Evolutionary conservation across 352 stramenopile genomes (phyloP).

Genomic region (Peronosclerospora sorghi): DNA sequence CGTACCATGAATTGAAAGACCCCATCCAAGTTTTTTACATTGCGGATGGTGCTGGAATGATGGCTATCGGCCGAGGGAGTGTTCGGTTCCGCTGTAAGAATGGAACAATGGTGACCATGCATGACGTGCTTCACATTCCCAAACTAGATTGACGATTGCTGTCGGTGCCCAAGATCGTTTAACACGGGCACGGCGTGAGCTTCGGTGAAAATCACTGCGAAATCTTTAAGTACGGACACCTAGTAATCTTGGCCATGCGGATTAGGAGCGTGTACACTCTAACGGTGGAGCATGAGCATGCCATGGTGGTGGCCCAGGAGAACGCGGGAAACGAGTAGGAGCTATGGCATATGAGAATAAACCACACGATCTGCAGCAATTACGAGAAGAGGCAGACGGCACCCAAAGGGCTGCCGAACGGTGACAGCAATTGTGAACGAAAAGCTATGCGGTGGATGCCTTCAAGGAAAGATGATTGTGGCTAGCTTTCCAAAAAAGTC

Average conservation of each 20-base stretch:
- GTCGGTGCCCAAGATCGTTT: neutral
- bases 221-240: neutral
- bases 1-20: too few species aligned
- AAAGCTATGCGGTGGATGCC: neutral
- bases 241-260: neutral
- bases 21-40: too few species aligned
- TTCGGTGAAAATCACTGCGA: slow-evolving; percentile 1
- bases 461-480: neutral
- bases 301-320: neutral
- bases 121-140: neutral
- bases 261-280: neutral
- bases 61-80: too few species aligned
- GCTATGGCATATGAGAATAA: neutral
- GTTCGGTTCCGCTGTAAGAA: too few species aligned
- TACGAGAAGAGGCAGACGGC: neutral
- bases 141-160: neutral
- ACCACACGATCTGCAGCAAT: neutral
- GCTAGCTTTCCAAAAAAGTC: neutral
- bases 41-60: too few species aligned
- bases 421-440: neutral
- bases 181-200: neutral
- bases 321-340: too few species aligned
- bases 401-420: neutral
- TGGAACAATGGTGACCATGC: too few species aligned
- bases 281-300: neutral